phyloP scores from a whole-genome alignment of 1,284 basidiomycete genomes.

The Sporisorium iseilematis-ciliati region DNA sequence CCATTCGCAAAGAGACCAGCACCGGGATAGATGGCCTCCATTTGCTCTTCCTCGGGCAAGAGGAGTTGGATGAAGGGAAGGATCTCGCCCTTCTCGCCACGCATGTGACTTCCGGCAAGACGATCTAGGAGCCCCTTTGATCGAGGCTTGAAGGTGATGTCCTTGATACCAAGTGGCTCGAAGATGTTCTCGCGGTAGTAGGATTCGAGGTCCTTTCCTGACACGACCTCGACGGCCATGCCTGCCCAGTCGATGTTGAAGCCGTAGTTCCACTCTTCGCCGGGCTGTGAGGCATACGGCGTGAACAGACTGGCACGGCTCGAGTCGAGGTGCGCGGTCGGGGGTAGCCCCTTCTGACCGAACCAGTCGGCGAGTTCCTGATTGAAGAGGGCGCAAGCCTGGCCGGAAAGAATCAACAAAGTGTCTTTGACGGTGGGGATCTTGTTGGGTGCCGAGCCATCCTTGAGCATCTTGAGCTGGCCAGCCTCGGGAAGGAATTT shows the following conservation, averaged over 20 bases:
- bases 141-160: constrained; percentile 44
- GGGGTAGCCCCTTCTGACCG: constrained; percentile 21
- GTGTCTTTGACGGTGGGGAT: constrained; percentile 42
- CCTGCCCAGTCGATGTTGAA: constrained; percentile 54
- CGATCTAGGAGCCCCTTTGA: constrained; percentile 20
- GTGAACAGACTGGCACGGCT: constrained; percentile 20
- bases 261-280: constrained; percentile 55
- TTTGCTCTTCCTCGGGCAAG: constrained; percentile 30
- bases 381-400: constrained; percentile 52
- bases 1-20: constrained; percentile 40
- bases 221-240: constrained; percentile 48
- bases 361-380: constrained; percentile 31
- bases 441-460: constrained; percentile 41
- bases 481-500: constrained; percentile 62
- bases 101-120: constrained; percentile 21
- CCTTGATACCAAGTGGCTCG: constrained; percentile 56
- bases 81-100: constrained; percentile 16
- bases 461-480: constrained; percentile 36
- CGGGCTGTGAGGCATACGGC: constrained; percentile 51
- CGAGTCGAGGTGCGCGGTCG: constrained; percentile 24
- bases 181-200: constrained; percentile 61
- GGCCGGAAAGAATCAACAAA: constrained; percentile 39
- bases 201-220: constrained; percentile 50
- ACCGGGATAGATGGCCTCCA: constrained; percentile 52
- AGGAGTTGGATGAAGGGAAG: constrained; percentile 21